Evolutionary conservation across 73 alveolate genomes (phyloP), one percentile per base, ranked within the genome.

Genomic region (Paramecium sonneborni): DNA sequence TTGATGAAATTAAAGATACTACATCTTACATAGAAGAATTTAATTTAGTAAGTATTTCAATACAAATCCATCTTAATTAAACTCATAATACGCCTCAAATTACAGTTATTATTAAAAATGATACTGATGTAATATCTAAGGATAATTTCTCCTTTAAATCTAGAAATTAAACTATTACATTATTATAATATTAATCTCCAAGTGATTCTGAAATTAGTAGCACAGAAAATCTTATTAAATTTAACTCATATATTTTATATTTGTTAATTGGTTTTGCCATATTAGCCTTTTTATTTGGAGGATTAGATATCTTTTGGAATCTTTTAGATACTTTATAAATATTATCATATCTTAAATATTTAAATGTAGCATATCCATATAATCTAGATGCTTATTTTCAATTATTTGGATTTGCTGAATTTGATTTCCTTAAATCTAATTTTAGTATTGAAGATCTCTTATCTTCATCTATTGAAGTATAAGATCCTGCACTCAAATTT

Each of bases 331-430:
- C 46, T 35, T 8, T 74, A n/a, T 35, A 74, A 74, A 8, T 74
- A 35, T 43, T 74, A 30, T 28, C 87, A 4, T 74, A 74, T 74
- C 30, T 74, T 32, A 74, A 38, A 5, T 74, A 74, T 74, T 74
- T 74, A 32, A 74, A 74, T 74, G 68, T 74, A 9, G 2, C 14
- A 9, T 74, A 35, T 35, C 87, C 87, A 1, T 74, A 32, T 74
- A 74, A 74, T 74, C 37, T 74, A 4, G 10, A 74, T 15, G 20
- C 56, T 0, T 74, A 30, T 35, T 74, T 74, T 14, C 10, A 28
- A 32, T 18, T 74, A 1, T 74, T 74, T 38, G 58, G 87, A 20
- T 74, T 74, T 74, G 87, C 84, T 23, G 84, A 67, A 67, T 67
- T 67, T 67, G 84, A 67, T 67, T 67, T 67, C 48, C 18, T 67